Evolutionary conservation across 2,329 filamentous ascomycete species (phyloP).

Genomic region (Leptographium flavum): DNA sequence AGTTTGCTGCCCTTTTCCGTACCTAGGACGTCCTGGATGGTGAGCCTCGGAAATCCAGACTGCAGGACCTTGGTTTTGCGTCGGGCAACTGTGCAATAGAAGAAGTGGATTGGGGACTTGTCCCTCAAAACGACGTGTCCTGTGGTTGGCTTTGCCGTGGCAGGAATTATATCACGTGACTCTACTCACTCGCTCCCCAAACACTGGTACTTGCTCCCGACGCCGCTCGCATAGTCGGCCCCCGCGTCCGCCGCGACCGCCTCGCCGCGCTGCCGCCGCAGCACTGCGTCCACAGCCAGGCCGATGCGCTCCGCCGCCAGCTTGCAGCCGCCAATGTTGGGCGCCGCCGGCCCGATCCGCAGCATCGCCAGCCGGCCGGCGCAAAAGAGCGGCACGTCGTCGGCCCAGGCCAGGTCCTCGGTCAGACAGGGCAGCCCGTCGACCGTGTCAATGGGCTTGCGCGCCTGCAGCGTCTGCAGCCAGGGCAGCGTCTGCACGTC

Average conservation of each 20-base stretch:
- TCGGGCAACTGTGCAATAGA: too few species aligned
- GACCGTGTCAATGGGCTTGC: slow-evolving; percentile 46
- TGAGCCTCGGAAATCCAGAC: too few species aligned
- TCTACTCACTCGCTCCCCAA: neutral
- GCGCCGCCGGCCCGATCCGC: slow-evolving; percentile 8
- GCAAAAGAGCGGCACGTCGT: slow-evolving; percentile 43
- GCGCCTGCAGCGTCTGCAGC: slow-evolving; percentile 40
- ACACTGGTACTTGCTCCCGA: slow-evolving; percentile 9
- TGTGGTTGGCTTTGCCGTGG: too few species aligned
- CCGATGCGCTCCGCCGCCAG: slow-evolving; percentile 8
- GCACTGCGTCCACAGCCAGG: slow-evolving; percentile 5
- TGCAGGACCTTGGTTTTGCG: too few species aligned
- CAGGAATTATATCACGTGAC: too few species aligned
- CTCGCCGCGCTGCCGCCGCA: neutral
- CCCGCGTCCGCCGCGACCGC: neutral
- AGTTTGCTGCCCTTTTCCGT: too few species aligned
- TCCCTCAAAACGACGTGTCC: too few species aligned
- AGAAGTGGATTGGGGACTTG: too few species aligned
- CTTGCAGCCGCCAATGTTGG: slow-evolving; percentile 11
- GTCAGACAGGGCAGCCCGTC: slow-evolving; percentile 60
- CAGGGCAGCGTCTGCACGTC: slow-evolving; percentile 47
- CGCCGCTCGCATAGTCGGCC: slow-evolving; percentile 5
- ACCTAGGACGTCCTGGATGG: too few species aligned
- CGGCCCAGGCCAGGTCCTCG: slow-evolving; percentile 62
- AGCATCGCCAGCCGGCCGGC: slow-evolving; percentile 10